These are phyloP conservation scores for Parathielavia appendiculata DNA, from an alignment of 495 filamentous ascomycete genomes.

Conservation along the genomic window DNA sequence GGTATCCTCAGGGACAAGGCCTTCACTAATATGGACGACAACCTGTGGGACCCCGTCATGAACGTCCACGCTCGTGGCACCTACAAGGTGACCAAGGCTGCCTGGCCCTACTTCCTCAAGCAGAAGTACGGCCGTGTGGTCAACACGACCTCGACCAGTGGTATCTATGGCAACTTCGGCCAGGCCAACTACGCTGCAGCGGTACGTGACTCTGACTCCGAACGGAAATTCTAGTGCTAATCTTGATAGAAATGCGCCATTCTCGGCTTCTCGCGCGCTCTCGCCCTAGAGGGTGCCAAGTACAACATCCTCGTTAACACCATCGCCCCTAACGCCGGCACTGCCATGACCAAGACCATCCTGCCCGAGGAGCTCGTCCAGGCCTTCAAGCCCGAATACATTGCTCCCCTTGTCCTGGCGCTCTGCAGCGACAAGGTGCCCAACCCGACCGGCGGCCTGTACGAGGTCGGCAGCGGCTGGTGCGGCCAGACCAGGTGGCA, in stretches of 20 bases:
- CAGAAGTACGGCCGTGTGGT: slow-evolving; percentile 97
- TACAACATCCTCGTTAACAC: slow-evolving; percentile 99
- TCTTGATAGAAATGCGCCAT: slow-evolving; percentile 73
- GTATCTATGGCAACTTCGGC: slow-evolving; percentile 98
- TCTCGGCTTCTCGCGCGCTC: slow-evolving; percentile 85
- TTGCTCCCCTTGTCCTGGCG: slow-evolving; percentile 84
- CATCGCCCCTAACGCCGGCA: slow-evolving; percentile 95
- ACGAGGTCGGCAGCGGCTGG: slow-evolving; percentile 96
- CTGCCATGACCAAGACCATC: slow-evolving; percentile 90
- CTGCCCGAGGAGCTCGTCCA: slow-evolving; percentile 97
- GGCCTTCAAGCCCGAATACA: slow-evolving; percentile 98
- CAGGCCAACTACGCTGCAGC: slow-evolving; percentile 97
- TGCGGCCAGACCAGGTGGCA: slow-evolving; percentile 90
- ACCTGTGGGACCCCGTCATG: slow-evolving; percentile 86
- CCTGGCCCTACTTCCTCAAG: slow-evolving; percentile 96
- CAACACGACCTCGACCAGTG: slow-evolving; percentile 93
- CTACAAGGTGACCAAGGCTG: slow-evolving; percentile 95
- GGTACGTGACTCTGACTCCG: slow-evolving; percentile 40
- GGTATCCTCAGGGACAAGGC: slow-evolving; percentile 97
- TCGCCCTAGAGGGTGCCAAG: slow-evolving; percentile 90
- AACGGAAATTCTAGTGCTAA: slow-evolving; percentile 12
- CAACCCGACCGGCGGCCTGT: slow-evolving; percentile 82
- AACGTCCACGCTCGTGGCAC: slow-evolving; percentile 91
- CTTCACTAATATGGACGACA: slow-evolving; percentile 95
- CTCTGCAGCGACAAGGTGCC: slow-evolving; percentile 87